phyloP scores from a whole-genome alignment of 768 basidiomycete genomes.

The Dioszegia crocea region DNA sequence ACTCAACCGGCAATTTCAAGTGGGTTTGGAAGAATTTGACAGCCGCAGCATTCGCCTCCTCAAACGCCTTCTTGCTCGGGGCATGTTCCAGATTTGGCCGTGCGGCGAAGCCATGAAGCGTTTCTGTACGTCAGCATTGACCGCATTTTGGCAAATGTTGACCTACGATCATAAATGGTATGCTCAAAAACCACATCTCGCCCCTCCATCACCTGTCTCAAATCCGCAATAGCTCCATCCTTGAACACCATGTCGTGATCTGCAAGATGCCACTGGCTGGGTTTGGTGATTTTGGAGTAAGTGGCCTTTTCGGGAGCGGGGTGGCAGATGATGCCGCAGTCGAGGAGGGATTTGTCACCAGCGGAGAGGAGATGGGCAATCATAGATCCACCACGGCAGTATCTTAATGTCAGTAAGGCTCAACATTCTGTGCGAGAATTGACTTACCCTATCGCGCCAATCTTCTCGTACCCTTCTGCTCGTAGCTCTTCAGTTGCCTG shows the following conservation, averaged over 20 bases:
- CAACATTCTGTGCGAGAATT: not conserved
- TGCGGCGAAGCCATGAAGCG: conserved; percentile 61
- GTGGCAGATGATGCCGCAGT: conserved; percentile 31
- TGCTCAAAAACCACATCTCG: conserved; percentile 20
- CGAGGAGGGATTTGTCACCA: conserved; percentile 10
- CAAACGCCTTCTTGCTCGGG: conserved; percentile 59
- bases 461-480: conserved; percentile 24
- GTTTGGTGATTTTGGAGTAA: conserved; percentile 15
- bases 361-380: conserved; percentile 20
- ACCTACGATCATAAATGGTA: conserved; percentile 23
- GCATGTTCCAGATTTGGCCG: conserved; percentile 58
- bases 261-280: conserved; percentile 25
- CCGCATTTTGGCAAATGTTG: not conserved
- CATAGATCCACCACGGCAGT: conserved; percentile 34
- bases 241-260: conserved; percentile 29
- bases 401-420: not conserved
- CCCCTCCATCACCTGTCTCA: conserved; percentile 18
- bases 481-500: conserved; percentile 27
- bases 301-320: conserved; percentile 18
- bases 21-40: conserved; percentile 55
- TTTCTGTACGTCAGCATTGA: conserved; percentile 51
- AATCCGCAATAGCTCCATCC: conserved; percentile 17
- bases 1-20: conserved; percentile 16
- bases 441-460: conserved; percentile 29
- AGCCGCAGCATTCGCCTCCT: conserved; percentile 56